Conservation (phyloP, 2,329 filamentous ascomycete genomes). For the Chaetomium sp. region DNA sequence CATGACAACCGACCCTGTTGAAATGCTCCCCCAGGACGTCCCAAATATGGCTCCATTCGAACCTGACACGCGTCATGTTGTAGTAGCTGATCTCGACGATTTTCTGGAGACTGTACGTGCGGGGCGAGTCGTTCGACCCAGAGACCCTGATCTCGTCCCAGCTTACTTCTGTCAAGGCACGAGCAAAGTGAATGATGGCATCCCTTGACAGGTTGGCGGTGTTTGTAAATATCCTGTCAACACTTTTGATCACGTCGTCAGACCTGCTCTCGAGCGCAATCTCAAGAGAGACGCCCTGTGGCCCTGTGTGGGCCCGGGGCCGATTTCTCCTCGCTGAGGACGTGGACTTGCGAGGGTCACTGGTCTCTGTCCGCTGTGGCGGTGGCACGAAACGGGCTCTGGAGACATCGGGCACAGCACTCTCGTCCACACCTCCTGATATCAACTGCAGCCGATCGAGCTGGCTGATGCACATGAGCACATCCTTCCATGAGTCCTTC, state of each 20-base stretch:
- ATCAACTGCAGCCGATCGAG: constrained; percentile 94
- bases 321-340: constrained; percentile 56
- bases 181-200: constrained; percentile 93
- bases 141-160: constrained; percentile 99
- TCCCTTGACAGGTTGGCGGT: constrained; percentile 91
- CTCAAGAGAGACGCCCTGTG: constrained; percentile 70
- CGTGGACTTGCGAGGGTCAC: constrained; percentile 66
- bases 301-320: constrained; percentile 58
- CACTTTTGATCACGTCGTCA: constrained; percentile 86
- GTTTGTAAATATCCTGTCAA: constrained; percentile 96
- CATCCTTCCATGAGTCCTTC: constrained; percentile 90
- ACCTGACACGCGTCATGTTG: constrained; percentile 98
- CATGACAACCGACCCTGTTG: constrained; percentile 94
- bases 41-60: constrained; percentile 99
- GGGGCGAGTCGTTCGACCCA: constrained; percentile 89
- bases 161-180: constrained; percentile 89
- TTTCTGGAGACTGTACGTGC: constrained; percentile 97
- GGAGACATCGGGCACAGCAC: constrained; percentile 86
- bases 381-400: constrained; percentile 72
- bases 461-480: constrained; percentile 93
- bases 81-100: constrained; percentile 99
- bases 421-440: constrained; percentile 91
- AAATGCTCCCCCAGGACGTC: constrained; percentile 97
- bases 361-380: constrained; percentile 50
- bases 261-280: constrained; percentile 91